Percentiles rank a stretch among this genome's conserved stretches.
These are phyloP conservation scores for Yamadazyma sp. DNA, from an alignment of 805 yeast species.

Conservation along the genomic window DNA sequence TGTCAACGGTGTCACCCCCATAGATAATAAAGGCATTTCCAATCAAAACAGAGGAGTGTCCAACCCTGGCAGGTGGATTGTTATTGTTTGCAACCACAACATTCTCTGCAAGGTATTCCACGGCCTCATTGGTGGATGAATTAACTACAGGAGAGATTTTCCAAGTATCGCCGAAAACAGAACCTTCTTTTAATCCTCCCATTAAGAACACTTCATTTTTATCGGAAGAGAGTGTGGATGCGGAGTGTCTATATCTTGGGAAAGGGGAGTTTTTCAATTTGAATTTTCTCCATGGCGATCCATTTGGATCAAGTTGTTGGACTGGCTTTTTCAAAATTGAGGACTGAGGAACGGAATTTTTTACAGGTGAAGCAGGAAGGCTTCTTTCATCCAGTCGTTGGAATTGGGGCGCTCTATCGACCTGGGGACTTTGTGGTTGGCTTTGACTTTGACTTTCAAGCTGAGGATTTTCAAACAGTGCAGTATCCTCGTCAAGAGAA, in stretches of 20 bases:
- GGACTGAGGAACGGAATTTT: too few relatives aligned
- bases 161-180: conserved; percentile 97
- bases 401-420: too few relatives aligned
- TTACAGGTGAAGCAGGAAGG: too few relatives aligned
- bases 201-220: conserved; percentile 81
- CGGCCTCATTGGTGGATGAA: conserved; percentile 19
- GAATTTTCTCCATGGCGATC: conserved; percentile 66
- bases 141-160: conserved; percentile 54
- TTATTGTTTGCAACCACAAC: conserved; percentile 60
- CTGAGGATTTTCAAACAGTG: conserved; percentile 6
- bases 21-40: conserved; percentile 94
- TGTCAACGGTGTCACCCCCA: conserved; percentile 93
- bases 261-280: conserved; percentile 77
- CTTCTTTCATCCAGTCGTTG: too few relatives aligned
- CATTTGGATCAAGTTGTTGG: conserved; percentile 9
- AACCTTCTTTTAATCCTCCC: conserved; percentile 93
- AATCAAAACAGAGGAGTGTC: conserved; percentile 87
- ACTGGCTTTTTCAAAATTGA: conserved; percentile 12
- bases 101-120: conserved; percentile 30
- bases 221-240: conserved; percentile 73
- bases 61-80: conserved; percentile 94
- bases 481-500: conserved; percentile 16
- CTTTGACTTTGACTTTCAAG: conserved; percentile 2
- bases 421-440: too few relatives aligned
- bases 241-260: conserved; percentile 93